Evolutionary conservation across 1,284 basidiomycete genomes (phyloP).

Genomic region (Tilletiopsis washingtonensis): DNA sequence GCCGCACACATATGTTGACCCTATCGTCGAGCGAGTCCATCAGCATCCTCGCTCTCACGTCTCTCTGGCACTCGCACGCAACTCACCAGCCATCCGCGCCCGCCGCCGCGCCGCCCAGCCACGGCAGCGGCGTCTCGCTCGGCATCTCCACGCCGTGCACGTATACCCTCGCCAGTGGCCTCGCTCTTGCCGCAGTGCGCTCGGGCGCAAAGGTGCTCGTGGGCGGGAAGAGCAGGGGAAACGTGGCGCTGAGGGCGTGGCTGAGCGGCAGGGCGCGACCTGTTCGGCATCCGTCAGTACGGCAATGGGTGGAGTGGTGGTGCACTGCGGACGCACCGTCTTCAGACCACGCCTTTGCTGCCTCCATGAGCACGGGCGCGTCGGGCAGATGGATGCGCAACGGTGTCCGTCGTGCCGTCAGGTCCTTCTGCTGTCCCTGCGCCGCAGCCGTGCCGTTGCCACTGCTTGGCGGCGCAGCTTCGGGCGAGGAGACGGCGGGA

Average conservation of each 20-base stretch:
- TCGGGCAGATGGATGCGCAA: slow-evolving; percentile 76
- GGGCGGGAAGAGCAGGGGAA: slow-evolving; percentile 52
- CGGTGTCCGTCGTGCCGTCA: slow-evolving; percentile 60
- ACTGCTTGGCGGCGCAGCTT: not conserved
- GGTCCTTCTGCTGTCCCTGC: not conserved
- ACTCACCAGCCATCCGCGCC: slow-evolving; percentile 81
- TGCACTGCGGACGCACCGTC: slow-evolving; percentile 40
- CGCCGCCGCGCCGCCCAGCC: slow-evolving; percentile 79
- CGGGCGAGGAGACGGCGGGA: not conserved
- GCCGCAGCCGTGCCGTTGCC: no score
- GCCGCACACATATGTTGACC: no score
- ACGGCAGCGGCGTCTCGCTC: slow-evolving; percentile 78
- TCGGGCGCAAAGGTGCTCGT: slow-evolving; percentile 28
- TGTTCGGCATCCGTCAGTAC: no score
- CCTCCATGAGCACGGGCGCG: slow-evolving; percentile 79
- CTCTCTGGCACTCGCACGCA: no score
- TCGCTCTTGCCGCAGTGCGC: slow-evolving; percentile 10
- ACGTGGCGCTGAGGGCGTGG: slow-evolving; percentile 46
- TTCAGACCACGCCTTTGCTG: slow-evolving; percentile 71
- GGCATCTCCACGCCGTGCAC: slow-evolving; percentile 83
- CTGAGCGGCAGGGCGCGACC: slow-evolving; percentile 51
- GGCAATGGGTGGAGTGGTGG: not conserved
- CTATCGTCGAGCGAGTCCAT: no score
- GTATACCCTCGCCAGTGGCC: slow-evolving; percentile 55
- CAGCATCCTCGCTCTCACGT: no score